phyloP scores from a whole-genome alignment of 2,329 filamentous ascomycete genomes.

The Cladosporium sp. region DNA sequence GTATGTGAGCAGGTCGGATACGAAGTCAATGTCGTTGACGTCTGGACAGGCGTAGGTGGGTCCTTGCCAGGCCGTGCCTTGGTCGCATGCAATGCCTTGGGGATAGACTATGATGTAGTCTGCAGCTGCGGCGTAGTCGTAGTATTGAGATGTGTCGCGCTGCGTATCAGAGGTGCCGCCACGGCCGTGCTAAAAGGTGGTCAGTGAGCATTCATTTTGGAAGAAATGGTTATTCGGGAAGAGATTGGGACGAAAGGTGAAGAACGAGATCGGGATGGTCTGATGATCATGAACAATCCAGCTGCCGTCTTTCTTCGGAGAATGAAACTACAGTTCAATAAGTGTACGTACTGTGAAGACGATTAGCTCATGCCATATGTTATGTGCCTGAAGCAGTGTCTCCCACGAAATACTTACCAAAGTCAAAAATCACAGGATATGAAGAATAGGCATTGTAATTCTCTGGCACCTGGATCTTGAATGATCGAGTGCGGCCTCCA shows the following conservation, averaged over 20 bases:
- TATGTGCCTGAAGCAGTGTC: neutral
- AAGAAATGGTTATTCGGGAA: neutral
- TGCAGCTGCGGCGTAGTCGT: constrained; percentile 45
- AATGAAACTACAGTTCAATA: neutral
- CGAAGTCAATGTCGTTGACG: constrained; percentile 47
- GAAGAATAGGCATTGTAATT: constrained; percentile 10
- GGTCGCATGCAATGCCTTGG: constrained; percentile 36
- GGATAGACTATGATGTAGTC: constrained; percentile 51
- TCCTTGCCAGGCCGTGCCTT: constrained; percentile 42
- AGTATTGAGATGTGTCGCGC: constrained; percentile 48
- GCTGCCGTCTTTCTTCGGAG: neutral
- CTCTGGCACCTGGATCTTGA: constrained; percentile 2
- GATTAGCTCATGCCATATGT: neutral
- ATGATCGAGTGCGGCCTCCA: constrained; percentile 1
- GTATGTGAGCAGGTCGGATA: constrained; percentile 44
- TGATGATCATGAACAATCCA: neutral
- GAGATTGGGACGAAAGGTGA: neutral
- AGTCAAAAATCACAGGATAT: constrained; percentile 48
- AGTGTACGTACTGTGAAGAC: neutral
- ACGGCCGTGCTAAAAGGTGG: constrained; percentile 23
- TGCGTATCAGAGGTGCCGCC: constrained; percentile 41
- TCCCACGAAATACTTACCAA: constrained; percentile 39
- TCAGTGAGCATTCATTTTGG: neutral
- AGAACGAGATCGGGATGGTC: neutral
- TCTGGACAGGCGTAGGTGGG: constrained; percentile 39